These are phyloP conservation scores for Phylloporus sp. DNA, from an alignment of 768 basidiomycete genomes.

Conservation along the genomic window DNA sequence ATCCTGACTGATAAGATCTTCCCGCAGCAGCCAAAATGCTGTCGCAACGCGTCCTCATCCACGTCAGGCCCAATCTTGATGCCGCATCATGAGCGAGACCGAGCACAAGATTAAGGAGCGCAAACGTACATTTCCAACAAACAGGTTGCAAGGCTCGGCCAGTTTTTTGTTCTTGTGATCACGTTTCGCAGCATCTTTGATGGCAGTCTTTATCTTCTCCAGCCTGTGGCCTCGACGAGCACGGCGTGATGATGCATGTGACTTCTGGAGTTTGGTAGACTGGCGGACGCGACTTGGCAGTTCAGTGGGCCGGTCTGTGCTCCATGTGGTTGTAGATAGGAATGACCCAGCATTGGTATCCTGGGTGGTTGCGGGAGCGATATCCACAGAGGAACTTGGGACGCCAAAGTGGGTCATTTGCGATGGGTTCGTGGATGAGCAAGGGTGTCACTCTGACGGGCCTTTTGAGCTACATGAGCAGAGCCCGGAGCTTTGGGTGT, in stretches of 20 bases:
- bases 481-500: conserved; percentile 16
- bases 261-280: conserved; percentile 7
- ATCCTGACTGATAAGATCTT: conserved; percentile 20
- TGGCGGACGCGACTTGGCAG: background rate
- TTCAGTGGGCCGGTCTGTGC: background rate
- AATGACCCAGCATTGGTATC: conserved; percentile 8
- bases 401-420: conserved; percentile 17
- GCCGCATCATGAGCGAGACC: conserved; percentile 2
- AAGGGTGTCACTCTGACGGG: background rate
- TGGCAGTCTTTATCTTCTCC: conserved; percentile 14
- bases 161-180: conserved; percentile 4
- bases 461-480: conserved; percentile 17
- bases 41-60: conserved; percentile 20
- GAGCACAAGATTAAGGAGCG: background rate
- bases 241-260: conserved; percentile 4
- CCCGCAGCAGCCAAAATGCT: conserved; percentile 25
- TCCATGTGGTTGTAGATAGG: background rate
- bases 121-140: conserved; percentile 61
- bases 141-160: conserved; percentile 36
- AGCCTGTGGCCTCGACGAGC: conserved; percentile 9
- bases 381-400: conserved; percentile 14
- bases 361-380: background rate
- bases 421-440: background rate
- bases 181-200: conserved; percentile 18
- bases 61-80: conserved; percentile 32